Conservation (phyloP, 2,329 filamentous ascomycete species). For the Calonectria pseudoreteaudii region DNA sequence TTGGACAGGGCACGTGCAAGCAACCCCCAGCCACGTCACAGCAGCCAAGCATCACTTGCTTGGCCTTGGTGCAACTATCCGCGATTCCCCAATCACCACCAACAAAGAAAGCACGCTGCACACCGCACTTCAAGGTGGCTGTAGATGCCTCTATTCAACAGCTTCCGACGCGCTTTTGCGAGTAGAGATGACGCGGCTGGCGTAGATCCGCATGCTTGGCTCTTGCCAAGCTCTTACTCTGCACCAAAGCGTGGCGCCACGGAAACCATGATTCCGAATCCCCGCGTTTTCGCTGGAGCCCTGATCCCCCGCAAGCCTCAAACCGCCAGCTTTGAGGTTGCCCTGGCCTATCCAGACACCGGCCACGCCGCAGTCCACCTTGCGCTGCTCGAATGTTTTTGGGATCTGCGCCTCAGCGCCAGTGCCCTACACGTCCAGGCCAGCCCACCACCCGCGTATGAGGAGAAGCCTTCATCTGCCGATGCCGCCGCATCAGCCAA, state of each 20-base stretch:
- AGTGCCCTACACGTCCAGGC: neutral
- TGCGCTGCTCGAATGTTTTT: neutral
- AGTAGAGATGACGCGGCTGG: neutral
- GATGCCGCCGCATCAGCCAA: neutral
- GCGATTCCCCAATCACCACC: neutral
- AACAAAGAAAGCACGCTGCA: neutral
- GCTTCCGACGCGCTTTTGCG: neutral
- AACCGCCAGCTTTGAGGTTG: neutral
- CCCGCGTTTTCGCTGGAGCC: neutral
- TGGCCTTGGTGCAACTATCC: neutral
- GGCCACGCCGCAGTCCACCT: neutral
- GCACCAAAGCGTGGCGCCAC: neutral
- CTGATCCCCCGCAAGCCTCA: neutral
- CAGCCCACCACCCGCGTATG: neutral
- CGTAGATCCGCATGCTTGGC: neutral
- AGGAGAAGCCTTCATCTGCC: neutral
- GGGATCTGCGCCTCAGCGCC: neutral
- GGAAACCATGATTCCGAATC: neutral
- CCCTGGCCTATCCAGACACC: neutral
- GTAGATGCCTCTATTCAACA: neutral
- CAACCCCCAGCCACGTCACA: neutral
- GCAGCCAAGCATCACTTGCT: neutral
- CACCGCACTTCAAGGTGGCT: neutral
- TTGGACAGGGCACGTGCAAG: neutral
- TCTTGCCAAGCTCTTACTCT: neutral